These are phyloP conservation scores for Fraxinus sp. DNA, from an alignment of 305 asterid genomes.

Conservation along the genomic window DNA sequence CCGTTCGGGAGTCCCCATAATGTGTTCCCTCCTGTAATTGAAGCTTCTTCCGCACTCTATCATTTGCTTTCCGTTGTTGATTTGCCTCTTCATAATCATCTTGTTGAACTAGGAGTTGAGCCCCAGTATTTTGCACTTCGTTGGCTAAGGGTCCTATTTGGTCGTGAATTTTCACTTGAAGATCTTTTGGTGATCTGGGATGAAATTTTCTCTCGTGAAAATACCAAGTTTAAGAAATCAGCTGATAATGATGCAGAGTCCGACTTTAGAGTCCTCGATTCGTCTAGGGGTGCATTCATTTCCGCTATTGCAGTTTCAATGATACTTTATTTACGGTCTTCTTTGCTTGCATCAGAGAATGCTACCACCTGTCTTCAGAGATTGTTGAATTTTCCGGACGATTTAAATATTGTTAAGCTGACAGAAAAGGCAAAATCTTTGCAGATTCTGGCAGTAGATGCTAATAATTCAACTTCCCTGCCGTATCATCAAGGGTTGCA, in stretches of 20 bases:
- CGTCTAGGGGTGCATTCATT: conserved; percentile 85
- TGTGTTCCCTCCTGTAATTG: conserved; percentile 81
- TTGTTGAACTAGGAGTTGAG: conserved; percentile 90
- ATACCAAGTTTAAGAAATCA: conserved; percentile 36
- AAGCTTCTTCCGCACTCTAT: conserved; percentile 79
- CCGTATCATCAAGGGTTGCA: conserved; percentile 40
- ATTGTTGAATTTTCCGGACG: conserved; percentile 75
- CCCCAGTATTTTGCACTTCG: conserved; percentile 93
- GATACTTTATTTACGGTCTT: conserved; percentile 78
- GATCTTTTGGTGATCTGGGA: conserved; percentile 85
- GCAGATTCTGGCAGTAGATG: conserved; percentile 60
- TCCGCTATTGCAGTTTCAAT: conserved; percentile 90
- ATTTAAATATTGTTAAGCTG: conserved; percentile 59
- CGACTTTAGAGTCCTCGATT: conserved; percentile 57
- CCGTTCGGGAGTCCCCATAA: conserved; percentile 47
- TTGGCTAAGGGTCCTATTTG: conserved; percentile 91
- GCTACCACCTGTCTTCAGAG: conserved; percentile 87
- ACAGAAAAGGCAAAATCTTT: conserved; percentile 72
- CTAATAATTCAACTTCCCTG: conserved; percentile 48
- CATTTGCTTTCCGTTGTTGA: conserved; percentile 86
- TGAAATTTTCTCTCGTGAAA: conserved; percentile 71
- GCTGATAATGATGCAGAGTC: conserved; percentile 40
- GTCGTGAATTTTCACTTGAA: conserved; percentile 91
- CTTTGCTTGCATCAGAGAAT: conserved; percentile 88
- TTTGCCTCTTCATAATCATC: conserved; percentile 82